Base-by-base conservation (phyloP, 495 filamentous ascomycete species). In the Penicillium silybi region DNA sequence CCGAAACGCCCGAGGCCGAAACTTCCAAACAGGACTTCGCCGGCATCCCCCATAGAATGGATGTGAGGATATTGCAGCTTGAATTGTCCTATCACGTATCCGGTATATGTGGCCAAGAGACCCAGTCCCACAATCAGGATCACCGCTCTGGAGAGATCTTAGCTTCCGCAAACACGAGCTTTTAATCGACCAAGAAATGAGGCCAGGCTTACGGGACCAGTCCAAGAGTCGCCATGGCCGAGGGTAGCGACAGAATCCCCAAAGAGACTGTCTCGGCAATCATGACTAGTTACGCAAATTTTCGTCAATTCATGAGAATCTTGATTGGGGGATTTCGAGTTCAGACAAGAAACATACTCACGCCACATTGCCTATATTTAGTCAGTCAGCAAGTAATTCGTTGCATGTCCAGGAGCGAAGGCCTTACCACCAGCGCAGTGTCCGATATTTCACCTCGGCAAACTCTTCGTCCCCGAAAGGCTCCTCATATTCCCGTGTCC, bases 21-120 rank as follows among this genome's bases (percentile, higher is more conserved):
- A 9, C 9, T 18, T 16, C n/a, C 37, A 10, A 39, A 39, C 47
- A 89, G 69, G 37, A 90, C 57, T 20, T 76, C 65, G 11, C 83
- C 82, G 9, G 80, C 85, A 58, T 91, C 85, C 15, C 82, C 81
- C 59, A 89, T 85, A 62, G 80, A 79, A 53, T 81, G 69, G 8
- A 90, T 75, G 13, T 83, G 67, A 2, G 85, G 83, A 61, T 81
- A 79, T 39, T 70, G 73, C 19, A 82, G 43, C 64, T 88, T 89
- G 56, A 90, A 79, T 58, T 86, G 83, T 17, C 82, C 84, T 48
- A 90, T 75, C 19, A 86, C 77, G 50, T 81, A 86, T 54, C 82
- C 84, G 17, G 84, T 87, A 68, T 89, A 91, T 20, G 81, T 81
- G 35, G 87, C 82, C n/a, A 87, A 52, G 17, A 85, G 52, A 6